phyloP scores from a whole-genome alignment of 495 filamentous ascomycete genomes.

The Staphylotrichum longicolle region DNA sequence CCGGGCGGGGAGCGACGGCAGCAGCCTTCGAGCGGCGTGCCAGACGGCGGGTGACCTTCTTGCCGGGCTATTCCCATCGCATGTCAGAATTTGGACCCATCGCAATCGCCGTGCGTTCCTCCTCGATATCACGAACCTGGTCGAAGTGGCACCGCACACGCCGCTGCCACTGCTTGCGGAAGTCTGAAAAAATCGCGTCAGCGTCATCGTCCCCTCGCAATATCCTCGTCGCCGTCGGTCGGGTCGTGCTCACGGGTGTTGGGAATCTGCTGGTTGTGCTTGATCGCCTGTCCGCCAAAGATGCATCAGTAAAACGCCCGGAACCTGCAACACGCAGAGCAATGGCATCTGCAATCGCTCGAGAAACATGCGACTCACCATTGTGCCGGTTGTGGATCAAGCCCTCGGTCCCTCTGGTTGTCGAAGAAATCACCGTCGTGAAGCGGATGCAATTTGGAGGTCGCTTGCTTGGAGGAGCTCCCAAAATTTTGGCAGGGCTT shows the following conservation, averaged over 20 bases:
- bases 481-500: slow-evolving; percentile 50
- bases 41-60: slow-evolving; percentile 86
- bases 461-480: slow-evolving; percentile 31
- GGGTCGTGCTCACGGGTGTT: slow-evolving; percentile 78
- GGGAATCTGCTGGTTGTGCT: slow-evolving; percentile 98
- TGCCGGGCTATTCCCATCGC: slow-evolving; percentile 70
- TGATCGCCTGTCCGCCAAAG: slow-evolving; percentile 67
- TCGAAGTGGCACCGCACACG: slow-evolving; percentile 98
- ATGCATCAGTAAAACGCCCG: slow-evolving; percentile 23
- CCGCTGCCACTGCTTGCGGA: slow-evolving; percentile 99
- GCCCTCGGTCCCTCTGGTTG: slow-evolving; percentile 36
- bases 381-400: slow-evolving; percentile 42
- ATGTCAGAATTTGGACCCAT: slow-evolving; percentile 33
- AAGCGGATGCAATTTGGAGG: slow-evolving; percentile 43
- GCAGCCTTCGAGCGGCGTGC: slow-evolving; percentile 90
- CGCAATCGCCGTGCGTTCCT: slow-evolving; percentile 10
- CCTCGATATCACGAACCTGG: slow-evolving; percentile 66
- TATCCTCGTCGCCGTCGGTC: slow-evolving; percentile 21
- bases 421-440: slow-evolving; percentile 38
- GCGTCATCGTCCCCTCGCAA: slow-evolving; percentile 18
- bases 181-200: slow-evolving; percentile 59
- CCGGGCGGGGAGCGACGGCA: slow-evolving; percentile 88
- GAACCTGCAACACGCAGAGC: not conserved
- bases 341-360: slow-evolving; percentile 21
- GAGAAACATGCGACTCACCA: slow-evolving; percentile 28